A percentile compares a stretch with the other conserved stretches of the same genome.
Evolutionary conservation across 345 rosid genomes (phyloP).

Genomic region (Litchi chinensis): DNA sequence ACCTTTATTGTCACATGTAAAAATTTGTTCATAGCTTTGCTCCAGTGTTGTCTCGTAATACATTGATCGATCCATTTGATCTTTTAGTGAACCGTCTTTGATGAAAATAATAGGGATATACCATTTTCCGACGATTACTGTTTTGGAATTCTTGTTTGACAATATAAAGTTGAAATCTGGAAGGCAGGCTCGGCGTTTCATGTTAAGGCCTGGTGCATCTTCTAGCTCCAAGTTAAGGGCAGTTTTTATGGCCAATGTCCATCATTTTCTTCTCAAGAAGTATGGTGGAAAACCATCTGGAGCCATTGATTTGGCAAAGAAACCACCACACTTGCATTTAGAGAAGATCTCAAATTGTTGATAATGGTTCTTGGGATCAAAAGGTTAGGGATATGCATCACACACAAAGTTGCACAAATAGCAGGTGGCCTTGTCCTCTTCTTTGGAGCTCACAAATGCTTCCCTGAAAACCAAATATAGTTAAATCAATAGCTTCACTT

Average conservation of each 20-base stretch:
- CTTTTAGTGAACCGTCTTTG: background rate
- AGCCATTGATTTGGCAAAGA: slow-evolving; percentile 47
- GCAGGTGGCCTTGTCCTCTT: slow-evolving; percentile 37
- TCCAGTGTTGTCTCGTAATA: background rate
- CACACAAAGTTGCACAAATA: slow-evolving; percentile 36
- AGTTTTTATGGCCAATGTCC: slow-evolving; percentile 37
- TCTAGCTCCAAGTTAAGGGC: slow-evolving; percentile 30
- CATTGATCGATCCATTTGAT: background rate
- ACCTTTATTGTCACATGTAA: background rate
- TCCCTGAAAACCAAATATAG: slow-evolving; percentile 28
- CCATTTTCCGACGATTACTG: background rate
- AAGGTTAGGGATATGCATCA: slow-evolving; percentile 38
- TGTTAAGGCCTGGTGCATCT: slow-evolving; percentile 59
- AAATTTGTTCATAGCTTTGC: background rate
- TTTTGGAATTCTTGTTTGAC: slow-evolving; percentile 11
- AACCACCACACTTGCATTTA: slow-evolving; percentile 7
- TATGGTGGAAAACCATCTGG: slow-evolving; percentile 54
- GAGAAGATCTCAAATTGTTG: slow-evolving; percentile 47
- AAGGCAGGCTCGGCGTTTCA: slow-evolving; percentile 37
- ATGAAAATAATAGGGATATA: background rate
- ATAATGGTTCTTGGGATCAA: slow-evolving; percentile 42
- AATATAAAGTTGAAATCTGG: slow-evolving; percentile 40
- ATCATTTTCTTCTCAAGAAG: slow-evolving; percentile 48
- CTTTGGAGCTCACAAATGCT: too few relatives aligned
- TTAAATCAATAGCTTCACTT: too few relatives aligned